Base-by-base conservation (phyloP, 176 grass and related monocot genomes). In the Themeda triandra region DNA sequence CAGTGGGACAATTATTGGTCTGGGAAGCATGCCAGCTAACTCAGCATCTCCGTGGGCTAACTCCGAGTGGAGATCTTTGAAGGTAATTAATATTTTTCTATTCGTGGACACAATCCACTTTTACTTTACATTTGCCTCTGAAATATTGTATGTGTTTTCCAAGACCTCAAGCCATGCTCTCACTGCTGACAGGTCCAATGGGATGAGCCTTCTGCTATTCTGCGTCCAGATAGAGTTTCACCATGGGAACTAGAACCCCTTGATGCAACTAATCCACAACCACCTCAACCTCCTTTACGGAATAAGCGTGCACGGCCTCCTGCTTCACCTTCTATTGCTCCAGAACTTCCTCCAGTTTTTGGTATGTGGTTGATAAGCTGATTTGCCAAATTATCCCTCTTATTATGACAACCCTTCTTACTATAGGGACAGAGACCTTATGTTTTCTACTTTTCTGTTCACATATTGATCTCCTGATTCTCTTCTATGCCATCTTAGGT, bases 51-150 rank as follows among this genome's bases (percentile, higher is more conserved):
- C 87, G 32, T 97, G 94, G 94, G 68, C 84, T 82, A 80, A 84
- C 73, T 94, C 94, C 31, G 83, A 90, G 1, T 97, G 94, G 94
- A 94, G 94, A 88, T 87, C 82, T 17, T 80, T 97, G 71, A 94
- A 94, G 88, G 95, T 95, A 84, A 81, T 84, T 24, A 62, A 37
- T 24, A 41, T 44, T 63, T 73, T 32, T 24, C 49, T 83, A 62
- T 80, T 76, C 70, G 12, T 45, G 21, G 35, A 4, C 40, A 81
- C 19, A 37, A 70, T 85, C 64, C 65, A 32, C 8, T 44, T 48
- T 56, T 56, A 8, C 8, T 79, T 51, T 66, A 13, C 44, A 56
- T 21, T 25, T 84, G 45, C 28, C 6, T 42, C 27, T 67, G 58
- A 66, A 77, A 70, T 33, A 28, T 77, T 70, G 63, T 62, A 66